These are phyloP conservation scores for Misopates orontium DNA, from an alignment of 257 asterid genomes.

Conservation along the genomic window DNA sequence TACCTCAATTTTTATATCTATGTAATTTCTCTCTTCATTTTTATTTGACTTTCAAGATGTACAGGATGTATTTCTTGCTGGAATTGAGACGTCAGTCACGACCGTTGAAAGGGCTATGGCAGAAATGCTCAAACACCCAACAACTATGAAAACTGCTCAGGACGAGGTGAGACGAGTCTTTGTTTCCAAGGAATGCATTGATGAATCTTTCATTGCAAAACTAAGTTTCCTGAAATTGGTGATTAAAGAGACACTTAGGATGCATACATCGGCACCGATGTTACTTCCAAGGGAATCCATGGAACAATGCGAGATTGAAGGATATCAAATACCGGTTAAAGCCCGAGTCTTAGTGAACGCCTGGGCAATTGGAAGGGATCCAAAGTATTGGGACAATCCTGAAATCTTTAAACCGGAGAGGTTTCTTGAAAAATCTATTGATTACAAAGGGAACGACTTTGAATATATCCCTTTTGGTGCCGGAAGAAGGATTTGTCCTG, in stretches of 20 bases:
- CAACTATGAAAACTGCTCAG: slow-evolving; percentile 25
- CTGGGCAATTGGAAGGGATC: slow-evolving; percentile 27
- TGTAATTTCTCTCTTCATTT: too few relatives aligned
- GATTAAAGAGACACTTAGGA: slow-evolving; percentile 26
- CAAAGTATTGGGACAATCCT: slow-evolving; percentile 22
- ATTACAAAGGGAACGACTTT: slow-evolving; percentile 5
- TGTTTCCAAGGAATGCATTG: neutral
- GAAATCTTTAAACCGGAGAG: slow-evolving; percentile 28
- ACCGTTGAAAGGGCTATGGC: slow-evolving; percentile 28
- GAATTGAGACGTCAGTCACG: slow-evolving; percentile 31
- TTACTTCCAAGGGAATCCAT: slow-evolving; percentile 17
- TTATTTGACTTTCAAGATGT: too few relatives aligned
- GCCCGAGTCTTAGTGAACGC: slow-evolving; percentile 23
- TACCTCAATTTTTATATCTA: too few relatives aligned
- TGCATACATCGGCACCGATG: slow-evolving; percentile 23
- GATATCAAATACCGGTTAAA: slow-evolving; percentile 25
- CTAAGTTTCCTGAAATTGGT: slow-evolving; percentile 21
- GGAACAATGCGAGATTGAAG: slow-evolving; percentile 16
- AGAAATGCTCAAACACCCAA: slow-evolving; percentile 25
- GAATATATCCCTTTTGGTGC: slow-evolving; percentile 30
- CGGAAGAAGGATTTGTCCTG: slow-evolving; percentile 38
- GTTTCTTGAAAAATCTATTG: slow-evolving; percentile 11
- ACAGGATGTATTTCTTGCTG: slow-evolving; percentile 23
- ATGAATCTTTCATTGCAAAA: slow-evolving; percentile 2
- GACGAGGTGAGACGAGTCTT: slow-evolving; percentile 30